Percentiles rank a stretch among this genome's conserved stretches.
phyloP scores from a whole-genome alignment of 2,329 filamentous ascomycete genomes.

The Fusarium verticillioides region DNA sequence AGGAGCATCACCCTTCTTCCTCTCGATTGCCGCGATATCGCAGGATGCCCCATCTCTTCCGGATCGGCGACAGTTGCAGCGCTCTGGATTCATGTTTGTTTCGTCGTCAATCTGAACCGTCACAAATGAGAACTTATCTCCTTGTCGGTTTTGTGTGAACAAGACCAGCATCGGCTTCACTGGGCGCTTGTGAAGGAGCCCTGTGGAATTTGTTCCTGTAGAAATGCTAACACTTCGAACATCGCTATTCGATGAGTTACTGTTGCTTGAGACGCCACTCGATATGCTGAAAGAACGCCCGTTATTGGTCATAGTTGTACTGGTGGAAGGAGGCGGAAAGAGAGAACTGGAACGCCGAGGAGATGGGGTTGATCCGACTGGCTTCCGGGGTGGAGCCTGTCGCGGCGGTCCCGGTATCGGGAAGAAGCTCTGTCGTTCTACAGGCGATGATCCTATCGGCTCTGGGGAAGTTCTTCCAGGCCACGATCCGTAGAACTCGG shows the following conservation, averaged over 20 bases:
- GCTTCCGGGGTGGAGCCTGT: constrained; percentile 23
- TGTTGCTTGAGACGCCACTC: constrained; percentile 38
- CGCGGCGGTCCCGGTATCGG: constrained; percentile 11
- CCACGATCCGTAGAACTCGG: constrained; percentile 28
- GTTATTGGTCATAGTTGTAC: constrained; percentile 13
- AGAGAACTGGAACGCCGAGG: constrained; percentile 28
- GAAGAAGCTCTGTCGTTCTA: constrained; percentile 22
- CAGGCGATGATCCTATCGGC: constrained; percentile 22
- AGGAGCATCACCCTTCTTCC: constrained; percentile 39
- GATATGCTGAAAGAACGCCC: constrained; percentile 40
- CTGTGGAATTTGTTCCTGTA: constrained; percentile 44
- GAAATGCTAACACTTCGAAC: constrained; percentile 41
- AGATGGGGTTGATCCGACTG: constrained; percentile 35
- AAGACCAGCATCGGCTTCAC: constrained; percentile 50
- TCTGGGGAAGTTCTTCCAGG: constrained; percentile 32
- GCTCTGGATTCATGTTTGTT: constrained; percentile 49
- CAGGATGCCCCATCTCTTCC: constrained; percentile 41
- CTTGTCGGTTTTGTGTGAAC: constrained; percentile 44
- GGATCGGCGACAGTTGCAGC: constrained; percentile 49
- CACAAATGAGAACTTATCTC: constrained; percentile 43
- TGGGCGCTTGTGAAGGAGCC: constrained; percentile 46
- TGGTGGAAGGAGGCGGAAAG: constrained; percentile 6
- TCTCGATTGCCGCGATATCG: constrained; percentile 43
- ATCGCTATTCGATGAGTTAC: constrained; percentile 43
- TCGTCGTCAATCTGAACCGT: constrained; percentile 48